Percentiles rank a stretch among this genome's conserved stretches.
phyloP scores from a whole-genome alignment of 352 stramenopile genomes.

The Hyaloperonospora brassicae region DNA sequence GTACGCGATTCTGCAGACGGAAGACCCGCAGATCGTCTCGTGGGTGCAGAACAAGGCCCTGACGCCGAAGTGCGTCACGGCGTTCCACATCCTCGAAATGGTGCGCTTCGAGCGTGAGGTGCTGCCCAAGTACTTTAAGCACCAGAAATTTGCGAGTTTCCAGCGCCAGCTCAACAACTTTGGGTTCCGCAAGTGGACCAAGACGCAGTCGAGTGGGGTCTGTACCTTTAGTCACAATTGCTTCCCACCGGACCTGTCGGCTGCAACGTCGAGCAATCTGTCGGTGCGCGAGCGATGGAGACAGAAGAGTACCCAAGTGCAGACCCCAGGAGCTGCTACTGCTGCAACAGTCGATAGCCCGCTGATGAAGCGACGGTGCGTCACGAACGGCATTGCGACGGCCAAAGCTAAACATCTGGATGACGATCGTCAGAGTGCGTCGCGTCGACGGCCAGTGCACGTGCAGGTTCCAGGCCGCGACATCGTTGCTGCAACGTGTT shows the following conservation, averaged over 20 bases:
- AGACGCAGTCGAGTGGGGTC: conserved; percentile 66
- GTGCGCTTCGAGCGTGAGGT: conserved; percentile 80
- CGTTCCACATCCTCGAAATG: conserved; percentile 76
- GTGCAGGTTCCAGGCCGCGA: conserved; percentile 17
- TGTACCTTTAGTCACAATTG: conserved; percentile 82
- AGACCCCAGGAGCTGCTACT: conserved; percentile 10
- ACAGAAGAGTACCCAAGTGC: conserved; percentile 46
- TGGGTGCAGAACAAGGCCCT: conserved; percentile 71
- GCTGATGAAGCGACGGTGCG: conserved; percentile 22
- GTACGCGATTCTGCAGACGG: conserved; percentile 70
- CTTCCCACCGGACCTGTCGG: conserved; percentile 55
- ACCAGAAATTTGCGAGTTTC: conserved; percentile 89
- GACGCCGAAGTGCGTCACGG: conserved; percentile 42
- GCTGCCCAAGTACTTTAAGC: conserved; percentile 90
- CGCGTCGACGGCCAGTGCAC: conserved; percentile 11
- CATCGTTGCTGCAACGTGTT: conserved; percentile 2
- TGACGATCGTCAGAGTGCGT: background rate
- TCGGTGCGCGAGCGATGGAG: conserved; percentile 66
- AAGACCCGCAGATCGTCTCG: conserved; percentile 56
- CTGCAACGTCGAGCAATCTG: conserved; percentile 25
- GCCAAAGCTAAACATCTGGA: conserved; percentile 23
- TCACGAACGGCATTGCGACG: conserved; percentile 46
- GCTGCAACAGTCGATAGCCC: background rate
- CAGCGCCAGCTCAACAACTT: conserved; percentile 91
- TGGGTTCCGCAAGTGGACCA: conserved; percentile 84